Base-by-base conservation (phyloP, 495 filamentous ascomycete genomes). In the Diplogelasinospora grovesii region DNA sequence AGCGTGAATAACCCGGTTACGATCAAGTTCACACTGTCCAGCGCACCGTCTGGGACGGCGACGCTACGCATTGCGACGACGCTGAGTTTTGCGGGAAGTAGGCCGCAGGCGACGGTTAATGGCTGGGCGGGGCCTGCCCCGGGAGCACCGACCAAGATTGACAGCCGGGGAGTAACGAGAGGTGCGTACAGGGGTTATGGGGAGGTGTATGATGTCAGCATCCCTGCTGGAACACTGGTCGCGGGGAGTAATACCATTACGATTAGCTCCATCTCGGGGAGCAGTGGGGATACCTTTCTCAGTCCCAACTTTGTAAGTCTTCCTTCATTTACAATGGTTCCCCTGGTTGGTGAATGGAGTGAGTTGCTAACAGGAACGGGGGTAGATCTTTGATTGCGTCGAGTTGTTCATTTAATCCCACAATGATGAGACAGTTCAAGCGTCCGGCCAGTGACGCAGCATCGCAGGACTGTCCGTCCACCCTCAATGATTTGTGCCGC, bases 41-140 rank as follows among this genome's bases (percentile, higher is more conserved):
- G 73, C 11, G 60, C 65, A 3, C 54, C 64, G 3, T n/a, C n/a
- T n/a, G 70, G 69, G 0, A 67, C 75, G 2, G 52, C 57, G 10
- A 84, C 78, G 1, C 59, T 84, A 21, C 64, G 77, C 23, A 76
- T 84, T 42, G 77, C 75, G 2, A 83, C 79, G 0, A 84, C 80
- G 0, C 60, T 84, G 22, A 68, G 71, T 1, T 84, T 81, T 48
- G 70, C 71, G 0, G 76, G 78, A 14, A 71, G 62, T 13, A 57
- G 75, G 14, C 75, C 73, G 1, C 55, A 58, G 29, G 61, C 64
- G 0, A 59, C 47, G 30, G 61, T 83, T 35, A 82, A 82, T 45
- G 60, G 56, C 15, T 79, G 68, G 48, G 59, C 59, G 0, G 66
- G 59, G 0, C 18, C 63, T 0, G 62, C 61, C 0, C 79, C 79